Evolutionary conservation across 164 flowering plant genomes (phyloP), one percentile per base, ranked within the genome.

Genomic region (Magnolia kwangsiensis): DNA sequence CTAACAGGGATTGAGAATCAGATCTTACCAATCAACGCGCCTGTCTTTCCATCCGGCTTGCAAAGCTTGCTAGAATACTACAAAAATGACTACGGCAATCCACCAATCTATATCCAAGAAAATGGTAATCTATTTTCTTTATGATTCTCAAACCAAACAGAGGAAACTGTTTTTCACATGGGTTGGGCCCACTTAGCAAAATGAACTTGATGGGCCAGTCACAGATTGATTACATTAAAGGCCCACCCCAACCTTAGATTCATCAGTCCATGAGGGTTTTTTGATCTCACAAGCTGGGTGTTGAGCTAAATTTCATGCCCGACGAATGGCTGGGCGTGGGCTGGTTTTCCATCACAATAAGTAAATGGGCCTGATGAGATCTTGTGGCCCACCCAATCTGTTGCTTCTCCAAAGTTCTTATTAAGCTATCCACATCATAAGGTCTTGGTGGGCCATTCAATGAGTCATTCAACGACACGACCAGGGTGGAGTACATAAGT

Each of bases 361-460:
- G 73, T 75, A 21, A 78, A 74, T 71, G 29, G 78, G 63, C 82
- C 1, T 86, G 88, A n/a, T n/a, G n/a, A n/a, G n/a, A n/a, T n/a
- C n/a, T n/a, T n/a, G n/a, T n/a, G n/a, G n/a, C n/a, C n/a, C n/a
- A n/a, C n/a, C n/a, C n/a, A n/a, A n/a, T n/a, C n/a, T n/a, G n/a
- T 1, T 86, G 88, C 85, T 84, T 77, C 75, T 69, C 86, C 51
- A 73, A 76, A 74, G 84, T 86, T 51, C 77, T 86, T 71, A 84
- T 78, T 72, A 78, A 78, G 1, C 4, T 37, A 37, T 37, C 6
- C 5, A 37, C 45, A 37, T 37, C 45, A 37, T 37, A 37, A 37
- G 45, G 45, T 37, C 45, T 37, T 37, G 80, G 64, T 61, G 24
- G 19, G 9, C 75, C 65, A 1, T 10, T 23, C 50, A 77, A 79